phyloP scores from a whole-genome alignment of 306 rosid species.

The Hippophae rhamnoides region DNA sequence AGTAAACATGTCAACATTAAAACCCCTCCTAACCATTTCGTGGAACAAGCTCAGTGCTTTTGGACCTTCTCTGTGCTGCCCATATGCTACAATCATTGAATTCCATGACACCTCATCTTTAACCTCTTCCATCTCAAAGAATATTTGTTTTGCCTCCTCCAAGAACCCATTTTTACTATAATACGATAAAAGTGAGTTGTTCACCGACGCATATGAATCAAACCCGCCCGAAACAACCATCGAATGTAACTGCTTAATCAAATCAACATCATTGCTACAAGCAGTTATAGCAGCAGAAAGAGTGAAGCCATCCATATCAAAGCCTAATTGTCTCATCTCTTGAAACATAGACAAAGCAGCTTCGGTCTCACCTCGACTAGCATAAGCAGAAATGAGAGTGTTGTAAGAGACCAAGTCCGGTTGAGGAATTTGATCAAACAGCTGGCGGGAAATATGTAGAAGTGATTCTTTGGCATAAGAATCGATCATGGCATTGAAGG shows the following conservation, averaged over 20 bases:
- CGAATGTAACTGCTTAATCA: conserved; percentile 46
- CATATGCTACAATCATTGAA: conserved; percentile 59
- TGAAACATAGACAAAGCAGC: conserved; percentile 34
- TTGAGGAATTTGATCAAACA: conserved; percentile 33
- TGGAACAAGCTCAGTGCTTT: conserved; percentile 49
- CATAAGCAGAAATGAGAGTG: conserved; percentile 55
- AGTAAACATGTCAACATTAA: conserved; percentile 63
- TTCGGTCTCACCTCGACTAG: conserved; percentile 34
- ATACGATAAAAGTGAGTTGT: conserved; percentile 40
- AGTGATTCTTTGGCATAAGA: conserved; percentile 25
- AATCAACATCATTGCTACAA: conserved; percentile 27
- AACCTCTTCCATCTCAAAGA: conserved; percentile 38
- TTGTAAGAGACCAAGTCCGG: conserved; percentile 53
- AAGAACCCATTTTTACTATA: conserved; percentile 45
- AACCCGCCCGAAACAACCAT: conserved; percentile 36
- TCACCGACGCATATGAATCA: conserved; percentile 51
- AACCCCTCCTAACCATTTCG: conserved; percentile 49
- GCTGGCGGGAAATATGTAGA: conserved; percentile 21
- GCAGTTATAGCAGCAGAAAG: conserved; percentile 38
- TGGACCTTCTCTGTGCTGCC: conserved; percentile 54
- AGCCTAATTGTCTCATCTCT: conserved; percentile 30
- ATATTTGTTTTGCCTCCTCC: conserved; percentile 31
- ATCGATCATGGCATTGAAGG: conserved; percentile 33
- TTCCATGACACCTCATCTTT: conserved; percentile 80
- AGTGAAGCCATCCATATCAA: conserved; percentile 58